These are phyloP conservation scores for Dioscorea zingiberensis DNA, from an alignment of 106 monocot species.

Conservation along the genomic window DNA sequence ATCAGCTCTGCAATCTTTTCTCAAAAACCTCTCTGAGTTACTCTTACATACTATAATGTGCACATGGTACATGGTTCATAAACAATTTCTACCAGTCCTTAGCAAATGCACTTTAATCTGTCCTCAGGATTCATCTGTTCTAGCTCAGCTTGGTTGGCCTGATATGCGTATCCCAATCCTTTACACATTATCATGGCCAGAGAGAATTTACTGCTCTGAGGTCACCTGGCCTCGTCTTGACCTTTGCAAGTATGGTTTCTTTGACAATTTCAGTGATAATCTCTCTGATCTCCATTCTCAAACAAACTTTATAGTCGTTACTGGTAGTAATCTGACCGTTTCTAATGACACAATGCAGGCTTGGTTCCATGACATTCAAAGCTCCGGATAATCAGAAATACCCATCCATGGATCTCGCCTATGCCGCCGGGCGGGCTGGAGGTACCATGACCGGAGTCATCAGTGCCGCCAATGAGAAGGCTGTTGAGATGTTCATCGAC, in stretches of 20 bases:
- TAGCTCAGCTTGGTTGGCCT: conserved; percentile 92
- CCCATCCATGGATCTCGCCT: conserved; percentile 90
- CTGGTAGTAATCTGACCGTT: not conserved
- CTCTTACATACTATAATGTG: not conserved
- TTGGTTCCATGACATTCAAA: conserved; percentile 85
- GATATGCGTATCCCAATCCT: conserved; percentile 96
- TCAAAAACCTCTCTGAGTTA: too few species aligned
- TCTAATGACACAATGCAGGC: conserved; percentile 26
- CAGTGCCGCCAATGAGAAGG: conserved; percentile 97
- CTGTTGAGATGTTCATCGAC: conserved; percentile 89
- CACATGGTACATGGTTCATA: too few species aligned
- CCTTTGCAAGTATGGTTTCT: conserved; percentile 70
- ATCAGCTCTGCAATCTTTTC: too few species aligned
- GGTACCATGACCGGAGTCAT: conserved; percentile 98
- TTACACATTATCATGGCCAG: conserved; percentile 96
- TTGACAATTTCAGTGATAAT: too few species aligned
- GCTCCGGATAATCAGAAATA: conserved; percentile 90
- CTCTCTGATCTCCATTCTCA: not conserved
- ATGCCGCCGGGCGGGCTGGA: conserved; percentile 88
- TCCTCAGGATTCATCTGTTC: conserved; percentile 88
- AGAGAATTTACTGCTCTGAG: conserved; percentile 93
- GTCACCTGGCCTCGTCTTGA: conserved; percentile 95
- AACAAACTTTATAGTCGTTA: not conserved
- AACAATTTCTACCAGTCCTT: not conserved
- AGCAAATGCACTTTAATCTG: not conserved